Conservation (phyloP, 2,329 filamentous ascomycete genomes). For the Neonectria magnoliae region DNA sequence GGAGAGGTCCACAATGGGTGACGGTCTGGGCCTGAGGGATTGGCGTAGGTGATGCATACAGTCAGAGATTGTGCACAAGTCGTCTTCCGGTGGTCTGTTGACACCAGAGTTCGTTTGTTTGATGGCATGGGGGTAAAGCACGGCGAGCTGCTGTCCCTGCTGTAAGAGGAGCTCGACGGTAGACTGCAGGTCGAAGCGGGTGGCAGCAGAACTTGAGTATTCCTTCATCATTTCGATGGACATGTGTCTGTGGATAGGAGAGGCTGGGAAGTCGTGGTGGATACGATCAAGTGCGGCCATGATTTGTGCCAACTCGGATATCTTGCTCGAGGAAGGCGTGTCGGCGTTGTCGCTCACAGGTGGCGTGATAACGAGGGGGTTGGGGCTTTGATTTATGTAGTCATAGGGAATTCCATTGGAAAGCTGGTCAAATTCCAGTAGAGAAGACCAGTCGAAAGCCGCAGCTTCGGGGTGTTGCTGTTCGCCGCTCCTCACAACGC, state of each 20-base stretch:
- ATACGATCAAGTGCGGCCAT: conserved; percentile 39
- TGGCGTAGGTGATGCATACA: conserved; percentile 47
- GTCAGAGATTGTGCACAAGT: conserved; percentile 43
- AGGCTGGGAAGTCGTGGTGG: conserved; percentile 19
- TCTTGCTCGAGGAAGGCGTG: not conserved
- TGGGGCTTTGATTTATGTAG: not conserved
- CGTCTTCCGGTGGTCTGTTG: conserved; percentile 5
- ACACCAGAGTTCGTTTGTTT: conserved; percentile 8
- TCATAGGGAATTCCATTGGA: conserved; percentile 1
- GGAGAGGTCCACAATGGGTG: conserved; percentile 45
- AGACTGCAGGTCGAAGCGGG: conserved; percentile 38
- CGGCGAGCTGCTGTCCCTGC: conserved; percentile 47
- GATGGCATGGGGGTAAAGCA: conserved; percentile 48
- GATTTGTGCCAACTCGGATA: conserved; percentile 33
- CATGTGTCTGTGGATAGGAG: conserved; percentile 29
- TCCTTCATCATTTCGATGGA: conserved; percentile 38
- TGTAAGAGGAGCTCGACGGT: conserved; percentile 49
- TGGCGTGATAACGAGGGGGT: conserved; percentile 10
- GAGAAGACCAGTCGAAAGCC: conserved; percentile 38
- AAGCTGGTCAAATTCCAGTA: conserved; percentile 25
- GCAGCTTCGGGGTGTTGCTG: conserved; percentile 17
- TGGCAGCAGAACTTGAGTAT: conserved; percentile 35
- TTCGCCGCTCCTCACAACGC: not conserved
- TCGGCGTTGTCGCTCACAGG: conserved; percentile 22
- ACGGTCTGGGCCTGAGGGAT: conserved; percentile 23